Evolutionary conservation across 179 eudicot genomes (phyloP).

Genomic region (Spergularia azorica): DNA sequence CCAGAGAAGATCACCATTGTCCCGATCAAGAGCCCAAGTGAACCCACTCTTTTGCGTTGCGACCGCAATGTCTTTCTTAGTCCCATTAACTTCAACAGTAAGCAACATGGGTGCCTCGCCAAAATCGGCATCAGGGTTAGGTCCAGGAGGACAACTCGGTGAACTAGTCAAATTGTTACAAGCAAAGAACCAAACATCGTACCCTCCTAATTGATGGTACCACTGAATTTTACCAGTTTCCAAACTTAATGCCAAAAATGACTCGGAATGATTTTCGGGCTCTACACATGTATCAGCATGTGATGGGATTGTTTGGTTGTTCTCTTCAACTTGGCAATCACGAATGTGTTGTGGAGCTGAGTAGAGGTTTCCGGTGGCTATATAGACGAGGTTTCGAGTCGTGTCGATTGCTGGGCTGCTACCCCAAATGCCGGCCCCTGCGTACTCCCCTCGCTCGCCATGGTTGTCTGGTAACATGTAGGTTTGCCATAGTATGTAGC

Average conservation of each 20-base stretch:
- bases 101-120: constrained; percentile 47
- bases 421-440: constrained; percentile 80
- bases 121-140: constrained; percentile 74
- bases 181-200: constrained; percentile 37
- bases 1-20: constrained; percentile 49
- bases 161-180: constrained; percentile 29
- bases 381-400: constrained; percentile 41
- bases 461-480: constrained; percentile 64
- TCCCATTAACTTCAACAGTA: constrained; percentile 15
- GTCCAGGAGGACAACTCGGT: constrained; percentile 69
- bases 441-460: constrained; percentile 46
- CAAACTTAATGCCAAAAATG: constrained; percentile 32
- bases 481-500: constrained; percentile 59
- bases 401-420: constrained; percentile 73
- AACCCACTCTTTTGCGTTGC: constrained; percentile 44
- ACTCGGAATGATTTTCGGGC: constrained; percentile 33
- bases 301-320: constrained; percentile 26
- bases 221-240: constrained; percentile 28
- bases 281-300: constrained; percentile 27
- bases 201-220: constrained; percentile 39
- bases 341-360: constrained; percentile 47
- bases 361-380: constrained; percentile 72
- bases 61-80: constrained; percentile 30
- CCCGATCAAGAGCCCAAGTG: constrained; percentile 58
- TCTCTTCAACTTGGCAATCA: constrained; percentile 39